phyloP scores from a whole-genome alignment of 441 rosid genomes.

The Jatropha podagrica region DNA sequence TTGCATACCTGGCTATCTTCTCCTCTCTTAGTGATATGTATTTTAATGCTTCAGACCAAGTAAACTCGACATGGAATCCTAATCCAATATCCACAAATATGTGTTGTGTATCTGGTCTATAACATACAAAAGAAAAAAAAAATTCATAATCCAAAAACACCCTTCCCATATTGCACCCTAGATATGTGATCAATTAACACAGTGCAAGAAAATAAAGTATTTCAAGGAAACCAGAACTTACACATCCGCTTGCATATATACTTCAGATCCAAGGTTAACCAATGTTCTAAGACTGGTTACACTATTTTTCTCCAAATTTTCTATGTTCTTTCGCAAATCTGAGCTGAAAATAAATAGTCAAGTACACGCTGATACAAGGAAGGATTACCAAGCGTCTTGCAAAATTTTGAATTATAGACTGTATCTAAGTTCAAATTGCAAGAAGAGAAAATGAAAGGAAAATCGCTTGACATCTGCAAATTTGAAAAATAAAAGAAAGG shows the following conservation, averaged over 20 bases:
- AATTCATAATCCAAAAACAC: background rate
- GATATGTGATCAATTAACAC: background rate
- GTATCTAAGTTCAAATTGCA: background rate
- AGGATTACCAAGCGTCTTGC: background rate
- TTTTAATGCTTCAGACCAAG: constrained; percentile 80
- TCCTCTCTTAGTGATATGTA: constrained; percentile 64
- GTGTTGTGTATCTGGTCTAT: constrained; percentile 71
- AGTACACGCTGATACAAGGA: constrained; percentile 27
- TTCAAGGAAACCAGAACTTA: constrained; percentile 35
- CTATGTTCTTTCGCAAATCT: constrained; percentile 67
- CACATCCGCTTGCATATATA: constrained; percentile 93
- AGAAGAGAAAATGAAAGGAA: background rate
- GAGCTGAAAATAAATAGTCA: constrained; percentile 54
- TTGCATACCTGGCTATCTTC: constrained; percentile 46
- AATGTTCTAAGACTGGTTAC: constrained; percentile 76
- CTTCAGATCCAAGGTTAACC: constrained; percentile 93
- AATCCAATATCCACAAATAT: constrained; percentile 82
- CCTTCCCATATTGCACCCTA: background rate
- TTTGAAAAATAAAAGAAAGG: background rate
- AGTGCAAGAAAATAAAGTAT: background rate
- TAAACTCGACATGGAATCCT: constrained; percentile 83
- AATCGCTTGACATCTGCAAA: background rate
- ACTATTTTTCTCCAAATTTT: constrained; percentile 69
- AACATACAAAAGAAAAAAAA: constrained; percentile 14
- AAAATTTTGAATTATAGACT: background rate